A percentile compares a stretch with the other conserved stretches of the same genome.
These are phyloP conservation scores for Triticum monococcum DNA, from an alignment of 176 grass and related monocot genomes.

Conservation along the genomic window DNA sequence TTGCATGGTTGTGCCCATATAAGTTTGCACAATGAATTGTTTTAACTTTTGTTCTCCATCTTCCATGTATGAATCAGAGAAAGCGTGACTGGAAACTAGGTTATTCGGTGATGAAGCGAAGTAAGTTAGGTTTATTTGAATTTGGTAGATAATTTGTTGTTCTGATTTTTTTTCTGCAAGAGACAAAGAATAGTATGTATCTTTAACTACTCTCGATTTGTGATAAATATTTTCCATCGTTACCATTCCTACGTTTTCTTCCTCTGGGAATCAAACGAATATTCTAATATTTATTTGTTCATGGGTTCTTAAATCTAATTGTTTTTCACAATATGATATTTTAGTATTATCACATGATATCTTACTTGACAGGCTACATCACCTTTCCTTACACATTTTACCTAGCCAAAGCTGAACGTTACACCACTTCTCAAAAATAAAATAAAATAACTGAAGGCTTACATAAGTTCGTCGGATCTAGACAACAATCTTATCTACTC, in stretches of 20 bases:
- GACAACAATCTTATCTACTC: not conserved
- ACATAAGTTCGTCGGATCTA: not conserved
- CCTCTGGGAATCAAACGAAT: not conserved
- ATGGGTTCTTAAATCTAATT: slow-evolving; percentile 4
- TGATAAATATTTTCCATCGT: not conserved
- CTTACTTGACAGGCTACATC: slow-evolving; percentile 7
- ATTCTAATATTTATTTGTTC: not conserved
- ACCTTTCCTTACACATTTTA: not conserved
- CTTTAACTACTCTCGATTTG: not conserved
- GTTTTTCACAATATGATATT: slow-evolving; percentile 9
- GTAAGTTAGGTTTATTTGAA: not conserved
- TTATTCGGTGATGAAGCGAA: not conserved
- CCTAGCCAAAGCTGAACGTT: slow-evolving; percentile 21
- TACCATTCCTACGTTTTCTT: slow-evolving; percentile 5
- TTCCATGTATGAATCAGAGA: not conserved
- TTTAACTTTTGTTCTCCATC: not conserved
- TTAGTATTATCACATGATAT: not conserved
- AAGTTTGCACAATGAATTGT: not conserved
- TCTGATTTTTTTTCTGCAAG: not conserved
- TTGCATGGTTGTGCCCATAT: not conserved
- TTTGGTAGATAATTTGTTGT: not conserved
- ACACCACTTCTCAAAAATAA: not conserved
- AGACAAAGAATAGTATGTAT: not conserved
- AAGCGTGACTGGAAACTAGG: not conserved
- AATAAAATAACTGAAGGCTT: not conserved